Conservation (phyloP, 2,329 filamentous ascomycete genomes). For the Oidium heveae region DNA sequence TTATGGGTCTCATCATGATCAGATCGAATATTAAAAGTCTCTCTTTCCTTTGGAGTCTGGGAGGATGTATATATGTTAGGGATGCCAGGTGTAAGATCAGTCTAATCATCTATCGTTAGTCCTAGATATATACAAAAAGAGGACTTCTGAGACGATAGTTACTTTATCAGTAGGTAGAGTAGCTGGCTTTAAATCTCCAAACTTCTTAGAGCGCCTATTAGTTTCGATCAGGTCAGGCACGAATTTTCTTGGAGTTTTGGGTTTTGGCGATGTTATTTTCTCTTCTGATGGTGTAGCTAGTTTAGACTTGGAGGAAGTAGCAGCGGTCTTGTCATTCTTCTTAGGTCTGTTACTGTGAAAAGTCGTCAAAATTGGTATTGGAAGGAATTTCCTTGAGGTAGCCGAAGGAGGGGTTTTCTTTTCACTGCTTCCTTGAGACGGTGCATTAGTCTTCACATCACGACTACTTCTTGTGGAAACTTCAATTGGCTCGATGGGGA, state of each 20-base stretch:
- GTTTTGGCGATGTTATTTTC: constrained; percentile 10
- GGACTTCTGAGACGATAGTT: constrained; percentile 23
- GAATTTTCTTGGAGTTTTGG: constrained; percentile 26
- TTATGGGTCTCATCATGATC: background rate
- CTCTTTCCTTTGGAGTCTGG: background rate
- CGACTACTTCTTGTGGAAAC: constrained; percentile 17
- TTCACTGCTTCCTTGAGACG: constrained; percentile 8
- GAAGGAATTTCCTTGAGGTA: constrained; percentile 33
- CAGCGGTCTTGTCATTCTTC: constrained; percentile 23
- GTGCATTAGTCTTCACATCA: constrained; percentile 4
- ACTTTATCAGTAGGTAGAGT: constrained; percentile 44
- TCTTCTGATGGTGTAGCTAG: constrained; percentile 5
- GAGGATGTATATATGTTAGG: constrained; percentile 14
- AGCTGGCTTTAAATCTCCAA: constrained; percentile 35
- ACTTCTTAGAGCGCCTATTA: constrained; percentile 42
- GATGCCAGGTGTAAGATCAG: constrained; percentile 12
- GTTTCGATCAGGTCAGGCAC: constrained; percentile 64
- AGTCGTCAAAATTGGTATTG: constrained; percentile 48
- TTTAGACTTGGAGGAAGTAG: constrained; percentile 18
- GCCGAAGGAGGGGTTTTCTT: constrained; percentile 5
- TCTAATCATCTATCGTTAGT: constrained; percentile 6
- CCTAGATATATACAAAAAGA: background rate
- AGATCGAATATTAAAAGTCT: too few relatives aligned
- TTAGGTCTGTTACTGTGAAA: constrained; percentile 27
- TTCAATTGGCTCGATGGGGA: constrained; percentile 19